phyloP scores from a whole-genome alignment of 176 grass and related monocot genomes.

The Lolium rigidum region DNA sequence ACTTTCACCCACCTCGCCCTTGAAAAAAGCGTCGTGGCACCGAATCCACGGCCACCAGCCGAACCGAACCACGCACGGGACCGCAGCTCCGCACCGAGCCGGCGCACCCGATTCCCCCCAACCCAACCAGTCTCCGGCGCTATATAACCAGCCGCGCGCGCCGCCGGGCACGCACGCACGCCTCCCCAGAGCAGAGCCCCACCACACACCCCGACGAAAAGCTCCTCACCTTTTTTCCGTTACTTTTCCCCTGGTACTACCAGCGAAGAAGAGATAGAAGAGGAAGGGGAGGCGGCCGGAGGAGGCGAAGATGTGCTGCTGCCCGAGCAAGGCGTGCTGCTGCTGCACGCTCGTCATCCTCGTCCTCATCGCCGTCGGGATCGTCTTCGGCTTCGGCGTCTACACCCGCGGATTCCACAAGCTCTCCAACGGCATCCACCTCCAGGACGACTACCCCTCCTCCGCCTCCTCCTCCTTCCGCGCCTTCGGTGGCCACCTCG shows the following conservation, averaged over 20 bases:
- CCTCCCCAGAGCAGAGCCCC: not conserved
- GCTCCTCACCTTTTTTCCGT: constrained; percentile 34
- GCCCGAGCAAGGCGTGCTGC: constrained; percentile 85
- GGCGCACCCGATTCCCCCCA: not conserved
- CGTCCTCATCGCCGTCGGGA: constrained; percentile 58
- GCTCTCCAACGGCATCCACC: constrained; percentile 60
- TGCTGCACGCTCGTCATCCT: constrained; percentile 73
- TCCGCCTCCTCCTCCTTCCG: constrained; percentile 22
- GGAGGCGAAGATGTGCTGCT: constrained; percentile 69
- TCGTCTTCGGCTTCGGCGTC: constrained; percentile 89
- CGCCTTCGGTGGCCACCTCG: constrained; percentile 39
- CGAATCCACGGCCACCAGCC: not conserved
- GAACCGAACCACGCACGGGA: not conserved
- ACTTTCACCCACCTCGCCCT: not conserved
- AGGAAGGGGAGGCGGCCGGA: not conserved
- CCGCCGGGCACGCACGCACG: constrained; percentile 22
- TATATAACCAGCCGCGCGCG: constrained; percentile 1
- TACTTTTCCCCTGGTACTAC: not conserved
- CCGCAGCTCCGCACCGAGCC: not conserved
- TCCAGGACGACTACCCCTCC: not conserved
- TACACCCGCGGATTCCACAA: constrained; percentile 86
- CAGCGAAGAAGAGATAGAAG: not conserved
- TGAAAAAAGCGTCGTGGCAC: not conserved
- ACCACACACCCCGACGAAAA: not conserved
- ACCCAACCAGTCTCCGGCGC: not conserved